These are phyloP conservation scores for Coemansia sp. DNA, from an alignment of 192 early-diverging fungal genomes.

Conservation along the genomic window DNA sequence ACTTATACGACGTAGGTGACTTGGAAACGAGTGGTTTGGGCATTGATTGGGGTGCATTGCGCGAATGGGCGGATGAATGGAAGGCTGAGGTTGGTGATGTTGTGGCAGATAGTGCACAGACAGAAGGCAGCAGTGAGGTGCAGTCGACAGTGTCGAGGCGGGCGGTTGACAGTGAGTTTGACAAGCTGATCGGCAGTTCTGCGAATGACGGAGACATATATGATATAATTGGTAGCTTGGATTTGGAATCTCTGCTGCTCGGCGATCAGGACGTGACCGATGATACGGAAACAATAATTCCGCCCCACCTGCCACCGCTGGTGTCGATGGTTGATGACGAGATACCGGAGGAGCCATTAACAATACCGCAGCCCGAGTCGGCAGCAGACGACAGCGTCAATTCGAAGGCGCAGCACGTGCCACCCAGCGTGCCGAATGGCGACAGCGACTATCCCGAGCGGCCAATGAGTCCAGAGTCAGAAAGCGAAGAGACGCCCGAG, in stretches of 20 bases:
- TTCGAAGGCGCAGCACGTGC: background rate
- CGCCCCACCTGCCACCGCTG: conserved; percentile 40
- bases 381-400: background rate
- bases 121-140: background rate
- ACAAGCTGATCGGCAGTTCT: background rate
- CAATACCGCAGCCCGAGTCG: background rate
- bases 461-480: conserved; percentile 11
- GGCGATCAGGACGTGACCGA: conserved; percentile 20
- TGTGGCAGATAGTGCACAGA: background rate
- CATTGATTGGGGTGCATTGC: conserved; percentile 24
- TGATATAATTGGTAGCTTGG: conserved; percentile 21
- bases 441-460: background rate
- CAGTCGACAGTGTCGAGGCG: background rate
- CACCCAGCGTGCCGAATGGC: background rate
- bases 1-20: conserved; percentile 30
- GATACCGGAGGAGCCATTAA: background rate
- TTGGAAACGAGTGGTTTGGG: conserved; percentile 24
- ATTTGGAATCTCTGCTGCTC: conserved; percentile 27
- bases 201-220: conserved; percentile 20
- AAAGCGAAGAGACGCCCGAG: conserved; percentile 32
- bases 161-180: background rate
- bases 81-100: conserved; percentile 24
- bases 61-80: conserved; percentile 40
- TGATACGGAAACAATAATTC: conserved; percentile 20
- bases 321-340: conserved; percentile 12